Evolutionary conservation across 768 basidiomycete species (phyloP), one percentile per base, ranked within the genome.

Genomic region (Pisolithus orientalis): DNA sequence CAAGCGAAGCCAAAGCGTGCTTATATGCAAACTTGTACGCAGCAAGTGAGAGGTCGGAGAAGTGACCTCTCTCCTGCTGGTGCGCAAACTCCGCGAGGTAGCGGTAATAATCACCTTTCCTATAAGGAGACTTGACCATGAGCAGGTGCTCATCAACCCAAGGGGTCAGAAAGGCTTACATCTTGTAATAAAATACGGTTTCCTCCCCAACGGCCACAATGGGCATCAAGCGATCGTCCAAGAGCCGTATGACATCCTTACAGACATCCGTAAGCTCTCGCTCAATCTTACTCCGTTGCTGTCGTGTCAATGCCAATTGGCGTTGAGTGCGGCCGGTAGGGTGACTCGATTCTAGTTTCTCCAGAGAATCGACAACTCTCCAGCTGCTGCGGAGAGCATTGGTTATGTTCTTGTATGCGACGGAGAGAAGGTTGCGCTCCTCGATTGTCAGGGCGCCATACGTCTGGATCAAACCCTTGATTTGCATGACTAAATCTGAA

Each of bases 381-480:
- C 91, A 94, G 58, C 88, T 90, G 46, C 83, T 85, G 51, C 91
- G 84, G 53, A 90, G 80, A 17, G 77, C 80, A 61, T 90, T 89
- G 17, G 90, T 94, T 57, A 87, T 75, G 68, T 92, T 92, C 78
- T 94, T 94, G 76, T 90, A 93, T 27, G 91, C 90, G 54, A 92
- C 81, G 3, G 90, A 93, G 52, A 93, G 80, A 34, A 94, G 77
- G 68, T 89, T 93, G 61, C 91, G 87, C 72, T 94, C 90, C 65
- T 94, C 90, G 58, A 86, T 78, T 46, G 84, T 83, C 57, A 92
- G 79, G 53, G 82, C 79, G 59, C 84, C 82, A 59, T 81, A 81
- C 44, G 79, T 75, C 50, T 80, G 77, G 66, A 85, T 80, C 56
- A 91, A 80, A 39, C 73, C 69, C 75, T 90, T 92, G 73, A 92